Percentiles rank a stretch among this genome's conserved stretches.
Evolutionary conservation across 1,284 basidiomycete genomes (phyloP).

Genomic region (Wolfiporia cocos): DNA sequence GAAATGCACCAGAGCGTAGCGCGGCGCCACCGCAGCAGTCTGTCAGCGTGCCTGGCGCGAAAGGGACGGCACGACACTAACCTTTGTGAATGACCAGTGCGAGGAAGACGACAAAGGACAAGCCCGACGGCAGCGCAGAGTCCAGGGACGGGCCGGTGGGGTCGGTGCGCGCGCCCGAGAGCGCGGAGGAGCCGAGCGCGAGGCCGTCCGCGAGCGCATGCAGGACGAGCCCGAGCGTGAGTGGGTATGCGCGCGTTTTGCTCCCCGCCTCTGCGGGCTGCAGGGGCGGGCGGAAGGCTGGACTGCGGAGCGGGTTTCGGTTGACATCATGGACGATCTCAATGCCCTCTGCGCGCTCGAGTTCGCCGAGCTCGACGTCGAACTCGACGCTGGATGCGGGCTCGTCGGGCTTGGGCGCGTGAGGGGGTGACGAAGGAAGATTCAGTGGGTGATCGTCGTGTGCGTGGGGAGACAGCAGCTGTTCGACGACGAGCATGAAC

Average conservation of each 20-base stretch:
- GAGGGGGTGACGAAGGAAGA: constrained; percentile 13
- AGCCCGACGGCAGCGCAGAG: constrained; percentile 28
- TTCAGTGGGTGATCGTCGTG: constrained; percentile 26
- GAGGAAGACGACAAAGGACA: constrained; percentile 81
- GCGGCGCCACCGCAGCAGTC: no score
- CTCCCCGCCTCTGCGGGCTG: constrained; percentile 10
- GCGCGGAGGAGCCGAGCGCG: constrained; percentile 75
- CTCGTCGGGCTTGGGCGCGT: constrained; percentile 4
- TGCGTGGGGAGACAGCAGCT: constrained; percentile 45
- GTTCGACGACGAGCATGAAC: constrained; percentile 78
- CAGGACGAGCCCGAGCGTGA: constrained; percentile 80
- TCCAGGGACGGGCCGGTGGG: constrained; percentile 7
- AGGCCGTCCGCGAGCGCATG: constrained; percentile 90
- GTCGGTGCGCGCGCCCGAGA: constrained; percentile 30
- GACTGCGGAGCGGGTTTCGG: neutral
- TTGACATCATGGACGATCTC: neutral
- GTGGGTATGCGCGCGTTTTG: constrained; percentile 45
- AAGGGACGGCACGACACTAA: constrained; percentile 30
- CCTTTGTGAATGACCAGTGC: constrained; percentile 90
- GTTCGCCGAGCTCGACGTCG: constrained; percentile 51
- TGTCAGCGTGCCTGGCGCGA: no score
- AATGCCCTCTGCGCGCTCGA: constrained; percentile 33
- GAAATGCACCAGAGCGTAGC: no score
- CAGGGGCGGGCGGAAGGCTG: neutral
- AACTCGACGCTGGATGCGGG: constrained; percentile 39